phyloP scores from a whole-genome alignment of 345 rosid species.

The Corchorus capsularis region DNA sequence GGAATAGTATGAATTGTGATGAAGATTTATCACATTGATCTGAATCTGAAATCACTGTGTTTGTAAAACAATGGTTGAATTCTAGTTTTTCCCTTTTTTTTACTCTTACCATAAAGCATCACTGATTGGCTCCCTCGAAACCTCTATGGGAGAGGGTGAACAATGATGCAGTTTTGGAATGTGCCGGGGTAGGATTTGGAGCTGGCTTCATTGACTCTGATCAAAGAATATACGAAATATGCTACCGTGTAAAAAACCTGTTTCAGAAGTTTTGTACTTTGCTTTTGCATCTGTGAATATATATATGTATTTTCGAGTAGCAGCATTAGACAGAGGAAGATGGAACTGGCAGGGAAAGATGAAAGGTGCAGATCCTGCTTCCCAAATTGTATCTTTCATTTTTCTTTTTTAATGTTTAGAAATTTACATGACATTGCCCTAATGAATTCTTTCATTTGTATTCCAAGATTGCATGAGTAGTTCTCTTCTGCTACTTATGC shows the following conservation, averaged over 20 bases:
- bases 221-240: conserved; percentile 8
- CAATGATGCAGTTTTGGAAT: conserved; percentile 26
- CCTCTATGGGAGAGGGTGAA: background rate
- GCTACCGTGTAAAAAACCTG: background rate
- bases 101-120: background rate
- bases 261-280: background rate
- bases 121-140: background rate
- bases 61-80: background rate
- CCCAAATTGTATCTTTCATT: conserved; percentile 1
- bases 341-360: background rate
- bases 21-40: background rate
- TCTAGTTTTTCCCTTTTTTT: background rate
- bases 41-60: background rate
- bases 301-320: background rate
- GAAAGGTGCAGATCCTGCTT: background rate
- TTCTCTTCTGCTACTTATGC: background rate
- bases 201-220: background rate
- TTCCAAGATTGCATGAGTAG: background rate
- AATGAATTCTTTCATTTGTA: background rate
- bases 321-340: background rate
- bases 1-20: conserved; percentile 29
- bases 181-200: conserved; percentile 17
- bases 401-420: background rate
- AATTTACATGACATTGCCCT: background rate
- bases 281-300: conserved; percentile 3